phyloP scores from a whole-genome alignment of 257 asterid species.

The Lycium barbarum region DNA sequence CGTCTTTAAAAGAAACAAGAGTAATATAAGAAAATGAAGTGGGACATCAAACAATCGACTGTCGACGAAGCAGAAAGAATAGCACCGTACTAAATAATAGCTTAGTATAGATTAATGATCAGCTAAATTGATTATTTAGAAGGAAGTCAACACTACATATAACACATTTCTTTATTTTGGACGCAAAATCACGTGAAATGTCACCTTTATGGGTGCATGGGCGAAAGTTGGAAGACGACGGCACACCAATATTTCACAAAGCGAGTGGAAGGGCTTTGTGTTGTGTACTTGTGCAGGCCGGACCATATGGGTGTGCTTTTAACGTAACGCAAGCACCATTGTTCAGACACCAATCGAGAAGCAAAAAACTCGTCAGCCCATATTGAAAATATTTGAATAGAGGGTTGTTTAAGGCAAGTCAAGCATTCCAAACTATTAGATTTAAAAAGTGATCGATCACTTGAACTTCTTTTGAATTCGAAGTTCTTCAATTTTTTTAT shows the following conservation, averaged over 20 bases:
- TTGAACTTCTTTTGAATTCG: no score
- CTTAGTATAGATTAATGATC: background rate
- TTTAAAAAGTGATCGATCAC: no score
- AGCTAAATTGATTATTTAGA: conserved; percentile 24
- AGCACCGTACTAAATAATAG: background rate
- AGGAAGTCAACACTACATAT: conserved; percentile 31
- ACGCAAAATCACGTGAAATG: conserved; percentile 50
- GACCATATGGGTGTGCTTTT: no score
- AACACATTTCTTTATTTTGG: conserved; percentile 12
- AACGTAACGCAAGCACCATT: no score
- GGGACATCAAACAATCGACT: background rate
- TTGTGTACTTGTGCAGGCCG: background rate
- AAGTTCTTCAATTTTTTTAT: no score
- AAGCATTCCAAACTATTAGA: no score
- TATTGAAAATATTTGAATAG: no score
- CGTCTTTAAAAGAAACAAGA: background rate
- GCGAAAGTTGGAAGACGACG: conserved; percentile 11
- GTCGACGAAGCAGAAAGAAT: background rate
- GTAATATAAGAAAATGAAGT: background rate
- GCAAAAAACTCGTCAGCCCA: no score
- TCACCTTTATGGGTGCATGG: conserved; percentile 18
- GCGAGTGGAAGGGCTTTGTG: background rate
- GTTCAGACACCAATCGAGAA: no score
- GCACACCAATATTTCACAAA: background rate
- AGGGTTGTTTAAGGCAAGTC: no score